These are phyloP conservation scores for Camellia japonica DNA, from an alignment of 148 eudicot species.

Conservation along the genomic window DNA sequence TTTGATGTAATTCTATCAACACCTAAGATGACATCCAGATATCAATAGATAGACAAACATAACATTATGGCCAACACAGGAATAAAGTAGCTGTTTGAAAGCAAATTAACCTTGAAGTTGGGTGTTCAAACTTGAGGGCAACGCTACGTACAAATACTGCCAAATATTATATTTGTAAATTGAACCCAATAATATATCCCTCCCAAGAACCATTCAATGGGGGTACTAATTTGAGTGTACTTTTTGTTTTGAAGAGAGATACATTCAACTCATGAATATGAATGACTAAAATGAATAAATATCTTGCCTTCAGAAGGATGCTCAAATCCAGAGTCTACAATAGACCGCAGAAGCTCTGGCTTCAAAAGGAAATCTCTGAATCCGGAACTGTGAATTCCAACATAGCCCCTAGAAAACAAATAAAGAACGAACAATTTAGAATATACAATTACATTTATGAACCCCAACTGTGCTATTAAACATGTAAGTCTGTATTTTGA, in stretches of 20 bases:
- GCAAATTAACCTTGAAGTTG: too few species aligned
- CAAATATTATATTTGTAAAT: too few species aligned
- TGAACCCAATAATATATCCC: too few species aligned
- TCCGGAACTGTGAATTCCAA: slow-evolving; percentile 68
- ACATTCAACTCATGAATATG: not conserved
- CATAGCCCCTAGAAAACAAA: slow-evolving; percentile 44
- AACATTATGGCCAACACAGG: not conserved
- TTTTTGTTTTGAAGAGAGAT: not conserved
- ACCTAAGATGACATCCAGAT: not conserved
- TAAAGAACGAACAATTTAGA: not conserved
- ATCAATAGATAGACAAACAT: not conserved
- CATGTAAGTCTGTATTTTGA: not conserved
- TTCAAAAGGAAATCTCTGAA: slow-evolving; percentile 67
- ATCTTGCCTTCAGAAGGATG: slow-evolving; percentile 71
- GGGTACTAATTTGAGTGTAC: too few species aligned
- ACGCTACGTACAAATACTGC: too few species aligned
- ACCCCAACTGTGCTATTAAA: too few species aligned
- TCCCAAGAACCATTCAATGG: too few species aligned
- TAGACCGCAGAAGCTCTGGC: slow-evolving; percentile 68
- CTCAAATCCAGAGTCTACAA: slow-evolving; percentile 70
- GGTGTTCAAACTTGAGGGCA: too few species aligned
- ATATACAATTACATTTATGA: not conserved
- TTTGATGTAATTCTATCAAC: not conserved
- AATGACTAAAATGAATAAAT: not conserved
- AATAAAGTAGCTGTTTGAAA: not conserved